These are phyloP conservation scores for Parathielavia hyrcaniae DNA, from an alignment of 495 filamentous ascomycete genomes.

Conservation along the genomic window DNA sequence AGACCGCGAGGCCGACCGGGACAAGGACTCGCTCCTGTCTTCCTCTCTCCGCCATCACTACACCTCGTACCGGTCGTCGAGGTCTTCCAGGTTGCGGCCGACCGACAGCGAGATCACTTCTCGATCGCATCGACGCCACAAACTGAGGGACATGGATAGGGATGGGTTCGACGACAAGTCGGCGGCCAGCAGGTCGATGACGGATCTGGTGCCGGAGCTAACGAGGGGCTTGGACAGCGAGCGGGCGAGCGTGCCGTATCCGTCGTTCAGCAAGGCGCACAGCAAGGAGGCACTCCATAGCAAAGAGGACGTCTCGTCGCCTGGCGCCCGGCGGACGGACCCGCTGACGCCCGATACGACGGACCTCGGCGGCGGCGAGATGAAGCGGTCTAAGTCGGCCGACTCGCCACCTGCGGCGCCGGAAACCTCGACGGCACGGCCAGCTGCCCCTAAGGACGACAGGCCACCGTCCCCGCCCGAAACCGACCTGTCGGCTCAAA, in stretches of 20 bases:
- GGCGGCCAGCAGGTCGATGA: slow-evolving; percentile 35
- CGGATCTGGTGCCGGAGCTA: slow-evolving; percentile 48
- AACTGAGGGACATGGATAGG: slow-evolving; percentile 39
- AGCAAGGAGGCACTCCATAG: slow-evolving; percentile 72
- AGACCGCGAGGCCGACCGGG: slow-evolving; percentile 24
- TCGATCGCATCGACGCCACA: slow-evolving; percentile 37
- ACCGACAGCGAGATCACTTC: slow-evolving; percentile 38
- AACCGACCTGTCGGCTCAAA: slow-evolving; percentile 47
- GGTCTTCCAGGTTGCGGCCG: slow-evolving; percentile 34
- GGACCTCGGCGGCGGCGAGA: slow-evolving; percentile 56
- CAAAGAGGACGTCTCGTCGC: slow-evolving; percentile 47
- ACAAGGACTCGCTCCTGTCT: slow-evolving; percentile 24
- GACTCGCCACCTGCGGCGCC: slow-evolving; percentile 24
- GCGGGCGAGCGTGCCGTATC: slow-evolving; percentile 67
- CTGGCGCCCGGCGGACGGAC: slow-evolving; percentile 38
- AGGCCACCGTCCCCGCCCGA: slow-evolving; percentile 52
- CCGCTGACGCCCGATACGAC: slow-evolving; percentile 75
- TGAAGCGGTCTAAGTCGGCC: slow-evolving; percentile 37
- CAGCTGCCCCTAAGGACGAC: slow-evolving; percentile 36
- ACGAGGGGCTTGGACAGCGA: slow-evolving; percentile 36
- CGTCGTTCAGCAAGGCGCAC: slow-evolving; percentile 79
- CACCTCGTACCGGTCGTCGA: slow-evolving; percentile 29
- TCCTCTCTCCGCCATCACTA: slow-evolving; percentile 15
- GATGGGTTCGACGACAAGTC: slow-evolving; percentile 27
- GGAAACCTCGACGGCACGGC: slow-evolving; percentile 28